Percentiles rank a stretch among this genome's conserved stretches.
These are phyloP conservation scores for Leersia perrieri DNA, from an alignment of 176 grass and related monocot genomes.

Conservation along the genomic window DNA sequence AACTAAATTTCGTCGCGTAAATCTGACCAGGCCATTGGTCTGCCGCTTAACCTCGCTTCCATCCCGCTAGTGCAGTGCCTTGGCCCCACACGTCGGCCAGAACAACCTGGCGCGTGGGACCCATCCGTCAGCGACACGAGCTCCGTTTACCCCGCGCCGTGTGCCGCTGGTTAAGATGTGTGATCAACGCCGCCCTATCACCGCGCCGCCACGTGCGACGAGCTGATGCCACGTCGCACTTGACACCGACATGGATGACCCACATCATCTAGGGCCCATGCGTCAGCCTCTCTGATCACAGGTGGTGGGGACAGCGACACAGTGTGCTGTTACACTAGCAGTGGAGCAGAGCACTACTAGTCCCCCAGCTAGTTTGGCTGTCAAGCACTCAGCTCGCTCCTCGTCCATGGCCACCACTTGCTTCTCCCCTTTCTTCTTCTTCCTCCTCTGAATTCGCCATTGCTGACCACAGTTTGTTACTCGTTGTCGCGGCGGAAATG, in stretches of 20 bases:
- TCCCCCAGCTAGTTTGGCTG: conserved; percentile 42
- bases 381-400: conserved; percentile 12
- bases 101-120: too few relatives aligned
- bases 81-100: too few relatives aligned
- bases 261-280: fast-evolving
- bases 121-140: background rate
- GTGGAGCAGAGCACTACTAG: background rate
- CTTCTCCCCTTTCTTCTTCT: background rate
- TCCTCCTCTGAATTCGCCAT: background rate
- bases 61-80: too few relatives aligned
- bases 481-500: background rate
- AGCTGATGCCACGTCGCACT: too few relatives aligned
- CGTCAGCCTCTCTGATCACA: background rate
- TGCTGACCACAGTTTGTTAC: too few relatives aligned
- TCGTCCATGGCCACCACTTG: conserved; percentile 25
- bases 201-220: background rate
- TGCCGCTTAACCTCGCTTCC: too few relatives aligned
- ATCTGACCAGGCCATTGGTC: too few relatives aligned
- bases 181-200: background rate
- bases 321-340: background rate
- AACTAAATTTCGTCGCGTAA: too few relatives aligned
- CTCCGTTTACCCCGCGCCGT: background rate
- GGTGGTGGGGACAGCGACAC: background rate
- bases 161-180: too few relatives aligned
- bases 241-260: background rate